phyloP scores from a whole-genome alignment of 805 yeast genomes.

The Suhomyces sp. region DNA sequence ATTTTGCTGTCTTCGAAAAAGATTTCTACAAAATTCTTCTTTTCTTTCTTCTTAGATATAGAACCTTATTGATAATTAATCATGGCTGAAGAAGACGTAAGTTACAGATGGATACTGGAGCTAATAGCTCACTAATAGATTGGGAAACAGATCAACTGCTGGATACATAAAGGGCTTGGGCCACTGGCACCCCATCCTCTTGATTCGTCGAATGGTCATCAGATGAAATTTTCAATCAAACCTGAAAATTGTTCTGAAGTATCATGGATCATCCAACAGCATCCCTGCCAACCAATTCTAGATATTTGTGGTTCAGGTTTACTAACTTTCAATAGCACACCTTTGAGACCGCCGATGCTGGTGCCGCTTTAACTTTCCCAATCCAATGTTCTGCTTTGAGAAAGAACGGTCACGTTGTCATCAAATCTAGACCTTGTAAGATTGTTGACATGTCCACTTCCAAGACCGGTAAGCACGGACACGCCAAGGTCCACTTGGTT shows the following conservation, averaged over 20 bases:
- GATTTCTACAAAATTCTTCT: slow-evolving; percentile 14
- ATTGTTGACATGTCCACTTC: slow-evolving; percentile 99
- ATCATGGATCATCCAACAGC: neutral
- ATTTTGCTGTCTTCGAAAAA: slow-evolving; percentile 9
- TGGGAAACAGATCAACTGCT: neutral
- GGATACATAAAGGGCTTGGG: neutral
- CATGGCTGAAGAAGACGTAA: slow-evolving; percentile 45
- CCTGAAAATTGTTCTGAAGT: neutral
- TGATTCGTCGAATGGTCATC: neutral
- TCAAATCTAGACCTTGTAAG: slow-evolving; percentile 99
- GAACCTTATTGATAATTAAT: slow-evolving; percentile 10
- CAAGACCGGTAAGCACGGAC: slow-evolving; percentile 99
- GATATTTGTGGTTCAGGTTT: slow-evolving; percentile 9
- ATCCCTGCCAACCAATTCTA: slow-evolving; percentile 17
- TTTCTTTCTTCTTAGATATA: slow-evolving; percentile 4
- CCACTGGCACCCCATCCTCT: neutral
- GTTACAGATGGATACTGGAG: slow-evolving; percentile 12
- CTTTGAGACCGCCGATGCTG: slow-evolving; percentile 98
- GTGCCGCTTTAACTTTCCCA: slow-evolving; percentile 98
- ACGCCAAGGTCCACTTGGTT: slow-evolving; percentile 99
- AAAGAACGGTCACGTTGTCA: slow-evolving; percentile 98
- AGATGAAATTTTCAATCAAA: neutral
- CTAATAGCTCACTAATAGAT: neutral
- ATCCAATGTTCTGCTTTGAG: slow-evolving; percentile 99
- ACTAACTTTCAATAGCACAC: slow-evolving; percentile 55